These are phyloP conservation scores for Xylariaceae sp. DNA, from an alignment of 2,329 filamentous ascomycete genomes.

Conservation along the genomic window DNA sequence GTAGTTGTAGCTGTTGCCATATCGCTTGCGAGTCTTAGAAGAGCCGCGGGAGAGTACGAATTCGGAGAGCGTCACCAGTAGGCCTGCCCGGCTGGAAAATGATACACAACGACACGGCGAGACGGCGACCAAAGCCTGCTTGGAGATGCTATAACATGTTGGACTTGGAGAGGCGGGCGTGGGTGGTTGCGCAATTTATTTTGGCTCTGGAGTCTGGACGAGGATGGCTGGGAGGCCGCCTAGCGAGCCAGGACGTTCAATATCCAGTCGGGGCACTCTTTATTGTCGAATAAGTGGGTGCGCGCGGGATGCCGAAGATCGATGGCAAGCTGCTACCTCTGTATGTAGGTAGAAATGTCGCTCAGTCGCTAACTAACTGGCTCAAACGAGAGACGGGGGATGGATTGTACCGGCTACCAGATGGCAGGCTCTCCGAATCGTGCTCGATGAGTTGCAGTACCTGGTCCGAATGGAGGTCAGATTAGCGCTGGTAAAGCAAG, in stretches of 20 bases:
- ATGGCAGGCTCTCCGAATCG: conserved; percentile 24
- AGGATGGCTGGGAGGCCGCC: background rate
- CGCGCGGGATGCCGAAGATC: conserved; percentile 5
- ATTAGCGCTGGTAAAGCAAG: conserved; percentile 1
- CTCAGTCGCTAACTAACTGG: conserved; percentile 19
- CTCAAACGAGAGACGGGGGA: background rate
- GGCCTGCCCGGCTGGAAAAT: conserved; percentile 20
- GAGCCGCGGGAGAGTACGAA: background rate
- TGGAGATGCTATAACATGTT: conserved; percentile 21
- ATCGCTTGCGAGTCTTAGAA: conserved; percentile 7
- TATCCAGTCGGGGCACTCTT: conserved; percentile 18
- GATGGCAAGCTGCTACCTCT: background rate
- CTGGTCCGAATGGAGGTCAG: conserved; percentile 9
- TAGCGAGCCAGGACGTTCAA: conserved; percentile 8
- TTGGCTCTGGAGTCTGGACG: conserved; percentile 7
- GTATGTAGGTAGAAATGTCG: background rate
- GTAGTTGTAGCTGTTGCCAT: conserved; percentile 28
- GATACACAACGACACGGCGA: conserved; percentile 22
- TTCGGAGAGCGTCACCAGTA: conserved; percentile 15
- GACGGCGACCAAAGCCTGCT: conserved; percentile 24
- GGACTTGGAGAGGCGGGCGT: conserved; percentile 7
- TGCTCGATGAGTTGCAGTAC: conserved; percentile 23
- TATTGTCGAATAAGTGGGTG: conserved; percentile 24
- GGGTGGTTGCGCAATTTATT: conserved; percentile 14
- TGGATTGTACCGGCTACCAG: conserved; percentile 12